Conservation (phyloP, 2,329 filamentous ascomycete species). For the Plenodomus biglobosus region DNA sequence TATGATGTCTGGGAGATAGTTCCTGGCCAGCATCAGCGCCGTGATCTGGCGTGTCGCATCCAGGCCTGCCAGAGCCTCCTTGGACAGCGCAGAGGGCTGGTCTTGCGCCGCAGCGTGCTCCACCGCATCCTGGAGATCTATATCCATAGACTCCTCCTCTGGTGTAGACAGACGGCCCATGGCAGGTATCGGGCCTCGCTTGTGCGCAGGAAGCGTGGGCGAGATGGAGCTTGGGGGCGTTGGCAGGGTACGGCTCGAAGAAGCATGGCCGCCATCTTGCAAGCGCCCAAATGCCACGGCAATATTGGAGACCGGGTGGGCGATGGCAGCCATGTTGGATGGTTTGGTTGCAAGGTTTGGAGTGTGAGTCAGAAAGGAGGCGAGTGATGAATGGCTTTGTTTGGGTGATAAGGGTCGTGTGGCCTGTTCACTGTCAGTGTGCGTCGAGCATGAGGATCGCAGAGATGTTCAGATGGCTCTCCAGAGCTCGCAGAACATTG, state of each 20-base stretch:
- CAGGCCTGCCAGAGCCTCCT: conserved; percentile 55
- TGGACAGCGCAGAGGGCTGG: conserved; percentile 49
- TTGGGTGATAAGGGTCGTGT: conserved; percentile 2
- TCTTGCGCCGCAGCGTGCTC: conserved; percentile 54
- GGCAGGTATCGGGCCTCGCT: conserved; percentile 61
- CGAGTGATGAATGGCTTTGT: conserved; percentile 16
- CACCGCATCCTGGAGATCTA: conserved; percentile 75
- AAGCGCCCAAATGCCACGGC: conserved; percentile 42
- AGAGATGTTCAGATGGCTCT: background rate
- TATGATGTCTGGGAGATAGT: conserved; percentile 88
- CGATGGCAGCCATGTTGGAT: conserved; percentile 41
- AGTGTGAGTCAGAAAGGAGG: conserved; percentile 29
- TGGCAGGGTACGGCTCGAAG: conserved; percentile 60
- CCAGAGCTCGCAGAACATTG: background rate
- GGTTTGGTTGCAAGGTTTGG: conserved; percentile 26
- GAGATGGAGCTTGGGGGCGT: conserved; percentile 97
- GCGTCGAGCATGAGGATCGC: background rate
- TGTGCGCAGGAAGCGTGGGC: conserved; percentile 79
- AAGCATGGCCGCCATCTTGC: conserved; percentile 32
- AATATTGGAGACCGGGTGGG: conserved; percentile 45
- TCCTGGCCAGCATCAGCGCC: conserved; percentile 78
- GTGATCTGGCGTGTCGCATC: conserved; percentile 85
- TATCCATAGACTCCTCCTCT: conserved; percentile 65
- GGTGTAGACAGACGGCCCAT: conserved; percentile 51
- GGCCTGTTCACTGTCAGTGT: conserved; percentile 2